phyloP scores from a whole-genome alignment of 2,329 filamentous ascomycete species.

The Fusarium scirpi region DNA sequence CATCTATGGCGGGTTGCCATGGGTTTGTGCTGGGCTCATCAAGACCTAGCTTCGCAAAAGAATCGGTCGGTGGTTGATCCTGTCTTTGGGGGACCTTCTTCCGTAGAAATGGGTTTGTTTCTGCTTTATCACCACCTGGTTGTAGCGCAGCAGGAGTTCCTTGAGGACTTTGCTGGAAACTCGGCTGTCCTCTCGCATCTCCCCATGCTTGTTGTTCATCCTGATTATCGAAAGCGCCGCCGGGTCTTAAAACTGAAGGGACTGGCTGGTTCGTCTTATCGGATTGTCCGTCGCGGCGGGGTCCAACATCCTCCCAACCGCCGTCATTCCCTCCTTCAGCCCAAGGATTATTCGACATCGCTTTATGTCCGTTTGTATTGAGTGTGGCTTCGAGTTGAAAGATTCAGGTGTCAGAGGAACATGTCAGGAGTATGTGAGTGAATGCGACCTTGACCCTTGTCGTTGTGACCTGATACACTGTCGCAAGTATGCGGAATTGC shows the following conservation, averaged over 20 bases:
- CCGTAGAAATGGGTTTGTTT: conserved; percentile 67
- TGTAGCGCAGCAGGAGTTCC: conserved; percentile 51
- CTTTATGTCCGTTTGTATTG: not conserved
- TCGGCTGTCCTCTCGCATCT: conserved; percentile 42
- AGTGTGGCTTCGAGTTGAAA: conserved; percentile 8
- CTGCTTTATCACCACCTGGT: conserved; percentile 51
- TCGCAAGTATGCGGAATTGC: conserved; percentile 23
- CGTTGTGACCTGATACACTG: conserved; percentile 25
- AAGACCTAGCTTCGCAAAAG: conserved; percentile 58
- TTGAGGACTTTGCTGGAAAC: conserved; percentile 8
- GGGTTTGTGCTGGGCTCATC: conserved; percentile 56
- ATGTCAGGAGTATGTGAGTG: conserved; percentile 17
- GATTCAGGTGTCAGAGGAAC: conserved; percentile 17
- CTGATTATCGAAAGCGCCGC: conserved; percentile 41
- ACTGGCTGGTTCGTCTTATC: conserved; percentile 34
- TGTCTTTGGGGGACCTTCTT: conserved; percentile 55
- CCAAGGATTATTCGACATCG: conserved; percentile 45
- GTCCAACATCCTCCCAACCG: conserved; percentile 44
- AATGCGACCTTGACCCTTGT: conserved; percentile 3
- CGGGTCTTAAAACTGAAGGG: conserved; percentile 52
- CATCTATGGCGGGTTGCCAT: conserved; percentile 49
- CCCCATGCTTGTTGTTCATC: conserved; percentile 51
- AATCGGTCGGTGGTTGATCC: conserved; percentile 50
- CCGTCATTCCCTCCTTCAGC: conserved; percentile 37
- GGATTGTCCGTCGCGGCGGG: conserved; percentile 27